Evolutionary conservation across 2,329 filamentous ascomycete species (phyloP), one percentile per base, ranked within the genome.

Genomic region (Xylariales sp.): DNA sequence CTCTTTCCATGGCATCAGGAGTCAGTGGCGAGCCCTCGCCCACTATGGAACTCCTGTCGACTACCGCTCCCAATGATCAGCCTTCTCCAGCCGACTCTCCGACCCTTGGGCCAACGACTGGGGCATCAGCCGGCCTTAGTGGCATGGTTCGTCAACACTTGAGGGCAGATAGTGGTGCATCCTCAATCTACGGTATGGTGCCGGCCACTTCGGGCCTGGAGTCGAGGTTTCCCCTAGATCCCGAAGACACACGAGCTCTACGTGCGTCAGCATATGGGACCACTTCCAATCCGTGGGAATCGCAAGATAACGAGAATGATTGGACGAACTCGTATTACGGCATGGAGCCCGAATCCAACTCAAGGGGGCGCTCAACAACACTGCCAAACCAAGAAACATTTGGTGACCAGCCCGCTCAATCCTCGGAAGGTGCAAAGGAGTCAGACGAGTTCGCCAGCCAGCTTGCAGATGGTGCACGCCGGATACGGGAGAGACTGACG

Each of bases 111-210:
- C 83, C 86, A 19, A 48, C 46, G 25, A 32, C 49, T 0, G 70
- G 70, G 12, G 66, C 68, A 14, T n/a, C 39, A 4, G 24, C 31
- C n/a, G 88, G 87, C 1, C 70, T 96, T 12, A 91, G 84, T 54
- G 86, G 85, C 2, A 77, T 95, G 70, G 82, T 95, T 33, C 80
- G 85, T 22, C 84, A 90, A 47, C 93, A 97, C 68, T 68, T 97
- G 29, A 81, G 93, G 38, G 80, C 80, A 24, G 80, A 84, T 48
- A 97, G 91, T 64, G 84, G 83, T 44, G 76, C 80, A 11, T 97
- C 91, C 1, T 94, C 88, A 0, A 73, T 93, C 19, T 88, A 88
- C 51, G 79, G 77, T 19, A 66, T 65, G 18, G 68, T 68, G 8
- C 66, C 61, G 29, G 61, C 56, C 47, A 65, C 48, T 25, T 57